These are phyloP conservation scores for Wickerhamomyces hampshirensis DNA, from an alignment of 805 yeast species.

Conservation along the genomic window DNA sequence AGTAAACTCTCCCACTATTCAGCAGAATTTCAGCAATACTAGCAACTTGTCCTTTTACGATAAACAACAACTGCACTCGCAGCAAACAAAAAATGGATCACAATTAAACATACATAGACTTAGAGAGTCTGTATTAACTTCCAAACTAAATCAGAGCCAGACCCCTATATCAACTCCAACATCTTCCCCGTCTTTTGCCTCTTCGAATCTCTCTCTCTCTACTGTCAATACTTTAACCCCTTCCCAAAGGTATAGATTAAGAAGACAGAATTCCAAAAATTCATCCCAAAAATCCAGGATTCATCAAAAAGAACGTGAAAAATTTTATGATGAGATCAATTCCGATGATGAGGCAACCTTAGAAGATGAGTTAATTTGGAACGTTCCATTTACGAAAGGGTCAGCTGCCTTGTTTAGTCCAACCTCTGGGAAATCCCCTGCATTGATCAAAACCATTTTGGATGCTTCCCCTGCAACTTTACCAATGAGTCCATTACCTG, in stretches of 20 bases:
- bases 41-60: conserved; percentile 5
- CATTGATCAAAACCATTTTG: conserved; percentile 17
- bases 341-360: conserved; percentile 26
- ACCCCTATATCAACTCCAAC: no score
- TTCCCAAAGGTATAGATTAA: conserved; percentile 36
- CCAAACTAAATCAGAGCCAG: conserved; percentile 6
- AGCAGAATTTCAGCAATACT: conserved; percentile 1
- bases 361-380: conserved; percentile 41
- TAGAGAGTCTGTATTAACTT: conserved; percentile 7
- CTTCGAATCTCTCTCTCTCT: conserved; percentile 4
- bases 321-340: conserved; percentile 35
- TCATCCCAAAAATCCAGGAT: conserved; percentile 29
- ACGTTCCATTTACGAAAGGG: conserved; percentile 44
- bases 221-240: conserved; percentile 31
- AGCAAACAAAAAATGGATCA: conserved; percentile 1
- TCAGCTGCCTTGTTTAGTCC: conserved; percentile 21
- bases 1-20: conserved; percentile 15
- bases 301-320: conserved; percentile 32
- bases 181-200: no score
- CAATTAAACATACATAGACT: conserved; percentile 4
- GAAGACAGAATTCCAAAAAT: conserved; percentile 32
- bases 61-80: not conserved
- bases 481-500: conserved; percentile 50
- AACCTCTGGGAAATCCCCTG: conserved; percentile 21
- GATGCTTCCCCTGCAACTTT: conserved; percentile 22